Base-by-base conservation (phyloP, 2,329 filamentous ascomycete genomes). In the Hymenoscyphus infarciens region DNA sequence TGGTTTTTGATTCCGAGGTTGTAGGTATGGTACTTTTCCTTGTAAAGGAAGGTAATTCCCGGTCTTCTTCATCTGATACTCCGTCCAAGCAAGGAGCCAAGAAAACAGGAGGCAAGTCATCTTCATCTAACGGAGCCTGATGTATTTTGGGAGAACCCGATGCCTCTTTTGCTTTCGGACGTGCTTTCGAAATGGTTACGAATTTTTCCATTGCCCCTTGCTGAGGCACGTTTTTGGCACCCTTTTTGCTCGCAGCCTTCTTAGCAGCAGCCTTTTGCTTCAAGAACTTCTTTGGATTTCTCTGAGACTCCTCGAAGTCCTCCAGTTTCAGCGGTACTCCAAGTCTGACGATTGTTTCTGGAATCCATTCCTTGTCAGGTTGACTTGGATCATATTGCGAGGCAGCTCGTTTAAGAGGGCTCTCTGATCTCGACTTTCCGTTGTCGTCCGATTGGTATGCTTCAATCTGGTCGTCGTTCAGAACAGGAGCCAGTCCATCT, bases 281-380 rank as follows among this genome's bases (percentile, higher is more conserved):
- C 1, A 67, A 38, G 7, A 63, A 60, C 53, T 70, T 72, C 45
- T 66, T 70, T 4, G 72, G 71, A 54, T 71, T 64, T 49, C 68
- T 64, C 10, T 69, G 56, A 25, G 68, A 65, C 25, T 77, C 79
- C 68, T 90, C 83, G 82, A 88, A 93, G 52, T 84, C 83, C 66
- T 87, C 80, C 0, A 90, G 82, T 31, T 83, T 83, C 1, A 86
- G 76, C 3, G 89, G 89, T 61, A 87, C 81, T 0, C 89, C 89
- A 2, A 87, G 73, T 62, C 82, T 84, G 4, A 86, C 83, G 59
- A 90, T 79, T 0, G 82, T 81, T 68, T 88, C 85, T 25, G 89
- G 80, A 5, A 93, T 76, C 90, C 90, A 94, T 10, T 83, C 74
- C 66, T 88, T 83, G 49, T 90, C 85, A 1, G 85, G 78, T 31